Evolutionary conservation across 805 yeast species (phyloP), one percentile per base, ranked within the genome.

Genomic region (Sugiyamaella mastotermitis): DNA sequence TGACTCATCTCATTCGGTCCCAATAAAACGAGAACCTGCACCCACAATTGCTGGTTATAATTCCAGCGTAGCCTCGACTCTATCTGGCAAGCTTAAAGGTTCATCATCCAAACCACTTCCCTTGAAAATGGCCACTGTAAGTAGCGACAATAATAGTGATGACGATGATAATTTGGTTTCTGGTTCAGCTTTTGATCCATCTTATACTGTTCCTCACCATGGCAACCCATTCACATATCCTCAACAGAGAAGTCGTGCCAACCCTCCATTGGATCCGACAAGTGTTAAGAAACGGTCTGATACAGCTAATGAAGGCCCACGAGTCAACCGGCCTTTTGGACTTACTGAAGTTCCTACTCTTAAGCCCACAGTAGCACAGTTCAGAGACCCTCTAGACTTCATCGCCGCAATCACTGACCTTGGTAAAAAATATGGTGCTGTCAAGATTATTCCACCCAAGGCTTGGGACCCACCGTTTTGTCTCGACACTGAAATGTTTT

Each of bases 391-490:
- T 0, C 68, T 80, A 11, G 57, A 57, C 11, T 78, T 76, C 45
- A 58, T 81, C 11, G 79, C 80, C 14, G 64, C 71, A 5, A 56
- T 73, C 1, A 55, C 58, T 14, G 64, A 67, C 1, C 45, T 65
- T 3, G 90, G 87, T 2, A 58, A 53, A 21, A 56, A 60, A 20
- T 74, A 67, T 53, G 94, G 94, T 0, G 85, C 87, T 51, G 62
- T 83, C 19, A 85, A 84, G 50, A 53, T 85, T 2, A 58, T 69
- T 7, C 77, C 87, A 5, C 84, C 86, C 0, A 35, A 35, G 1
- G 44, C 43, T 0, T 69, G 68, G 58, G 52, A 56, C 10, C 71
- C 71, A 20, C 52, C 51, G 8, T 61, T 59, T 36, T 42, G 57
- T 8, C 48, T 62, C 15, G 71, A 72, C 46, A 59, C 76, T 2